These are phyloP conservation scores for Candida germanica DNA, from an alignment of 805 yeast species.

Conservation along the genomic window DNA sequence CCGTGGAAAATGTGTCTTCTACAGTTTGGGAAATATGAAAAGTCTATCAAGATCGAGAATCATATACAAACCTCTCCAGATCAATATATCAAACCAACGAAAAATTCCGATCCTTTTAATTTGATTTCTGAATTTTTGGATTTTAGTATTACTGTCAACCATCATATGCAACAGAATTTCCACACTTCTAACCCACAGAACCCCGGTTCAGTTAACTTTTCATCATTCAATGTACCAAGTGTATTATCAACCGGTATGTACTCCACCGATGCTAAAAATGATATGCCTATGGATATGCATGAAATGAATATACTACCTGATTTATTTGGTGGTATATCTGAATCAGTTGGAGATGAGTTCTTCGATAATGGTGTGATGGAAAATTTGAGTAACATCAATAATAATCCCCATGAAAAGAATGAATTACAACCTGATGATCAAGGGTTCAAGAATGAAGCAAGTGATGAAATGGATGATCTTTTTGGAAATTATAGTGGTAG, in stretches of 20 bases:
- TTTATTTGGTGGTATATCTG: constrained; percentile 15
- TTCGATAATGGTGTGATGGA: constrained; percentile 15
- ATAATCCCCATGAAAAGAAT: not conserved
- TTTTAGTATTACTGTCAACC: constrained; percentile 24
- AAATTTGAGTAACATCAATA: constrained; percentile 3
- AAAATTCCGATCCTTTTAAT: constrained; percentile 24
- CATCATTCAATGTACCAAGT: constrained; percentile 18
- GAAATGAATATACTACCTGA: constrained; percentile 14
- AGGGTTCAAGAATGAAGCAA: constrained; percentile 16
- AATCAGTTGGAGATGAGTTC: constrained; percentile 7
- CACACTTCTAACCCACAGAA: constrained; percentile 5
- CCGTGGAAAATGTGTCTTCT: constrained; percentile 64
- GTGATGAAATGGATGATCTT: constrained; percentile 23
- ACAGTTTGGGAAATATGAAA: constrained; percentile 44
- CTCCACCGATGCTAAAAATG: constrained; percentile 14
- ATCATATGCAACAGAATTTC: constrained; percentile 12
- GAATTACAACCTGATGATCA: constrained; percentile 1
- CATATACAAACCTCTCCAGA: not conserved
- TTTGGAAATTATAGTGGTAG: constrained; percentile 24
- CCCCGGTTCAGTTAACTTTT: constrained; percentile 6
- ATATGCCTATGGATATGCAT: constrained; percentile 10
- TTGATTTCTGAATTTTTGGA: constrained; percentile 37
- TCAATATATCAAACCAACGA: constrained; percentile 11
- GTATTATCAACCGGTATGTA: constrained; percentile 19
- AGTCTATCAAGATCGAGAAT: not conserved